Evolutionary conservation across 176 grass and related monocot genomes (phyloP), one percentile per base, ranked within the genome.

Genomic region (Aegilops bicornis): DNA sequence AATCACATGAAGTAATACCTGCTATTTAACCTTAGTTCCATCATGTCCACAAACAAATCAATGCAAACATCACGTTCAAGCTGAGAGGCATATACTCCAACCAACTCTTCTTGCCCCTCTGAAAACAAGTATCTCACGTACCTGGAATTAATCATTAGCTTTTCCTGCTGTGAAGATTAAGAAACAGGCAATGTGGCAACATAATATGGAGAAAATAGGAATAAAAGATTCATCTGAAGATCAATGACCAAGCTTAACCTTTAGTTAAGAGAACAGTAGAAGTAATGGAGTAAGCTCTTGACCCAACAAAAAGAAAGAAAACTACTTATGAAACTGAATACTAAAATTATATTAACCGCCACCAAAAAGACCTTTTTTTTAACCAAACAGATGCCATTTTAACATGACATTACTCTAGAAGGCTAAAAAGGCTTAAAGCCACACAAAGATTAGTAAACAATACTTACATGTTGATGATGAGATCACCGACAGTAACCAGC

Each of bases 21-120:
- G 91, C 91, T 94, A 88, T 94, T 94, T 88, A 95, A 89, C 64
- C 93, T 85, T 54, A 94, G 84, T 76, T 98, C 96, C 91, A 98
- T 89, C 96, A 98, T 98, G 88, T 98, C 83, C 33, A 98, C 92
- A 65, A 98, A 96, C 37, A 98, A 78, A 83, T 94, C 92, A 89
- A 96, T 88, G 77, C 96, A 96, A 87, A 94, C 85, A 73, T 98
- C 90, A 64, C 82, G 86, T 17, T 93, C 78, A 84, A 98, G 96
- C 78, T 98, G 93, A 92, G 93, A 98, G 37, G 93, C 92, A 76
- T 98, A 98, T 66, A 96, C 79, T 78, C 96, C 96, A 92, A 98
- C 93, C 76, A 95, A 89, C 73, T 98, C 96, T 85, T 98, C 96
- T 23, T 96, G 93, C 79, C 95, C 90, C 82, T 96, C 90, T 29